Conservation (phyloP, 1,139 yeast genomes). For the Nakaseomyces uthaithaninus region DNA sequence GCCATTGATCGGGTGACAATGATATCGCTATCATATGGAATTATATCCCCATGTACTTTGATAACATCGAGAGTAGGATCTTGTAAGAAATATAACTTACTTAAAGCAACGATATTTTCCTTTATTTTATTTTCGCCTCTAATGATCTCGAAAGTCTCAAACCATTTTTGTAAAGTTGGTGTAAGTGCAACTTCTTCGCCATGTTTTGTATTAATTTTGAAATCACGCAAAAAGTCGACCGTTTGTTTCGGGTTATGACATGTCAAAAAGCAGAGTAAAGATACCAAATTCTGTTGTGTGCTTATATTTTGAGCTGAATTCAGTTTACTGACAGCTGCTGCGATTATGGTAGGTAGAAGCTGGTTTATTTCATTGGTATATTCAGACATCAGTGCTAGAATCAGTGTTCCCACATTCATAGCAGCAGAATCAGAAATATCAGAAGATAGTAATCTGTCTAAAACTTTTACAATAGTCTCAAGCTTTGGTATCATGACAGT, state of each 20-base stretch:
- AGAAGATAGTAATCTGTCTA: conserved; percentile 66
- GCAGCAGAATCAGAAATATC: conserved; percentile 73
- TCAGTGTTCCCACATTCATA: conserved; percentile 60
- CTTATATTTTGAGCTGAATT: conserved; percentile 58
- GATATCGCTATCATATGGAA: conserved; percentile 48
- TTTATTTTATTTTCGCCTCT: conserved; percentile 71
- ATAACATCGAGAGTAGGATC: conserved; percentile 47
- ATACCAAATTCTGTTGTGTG: conserved; percentile 66
- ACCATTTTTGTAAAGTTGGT: conserved; percentile 65
- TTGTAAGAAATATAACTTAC: conserved; percentile 50
- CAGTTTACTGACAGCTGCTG: conserved; percentile 65
- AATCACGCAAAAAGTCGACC: conserved; percentile 48
- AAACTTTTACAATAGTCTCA: conserved; percentile 48
- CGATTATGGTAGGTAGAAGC: conserved; percentile 51
- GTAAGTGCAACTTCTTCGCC: conserved; percentile 36
- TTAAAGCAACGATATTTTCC: conserved; percentile 64
- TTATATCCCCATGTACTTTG: conserved; percentile 67
- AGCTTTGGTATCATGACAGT: conserved; percentile 40
- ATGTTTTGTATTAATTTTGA: conserved; percentile 30
- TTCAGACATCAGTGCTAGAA: conserved; percentile 54
- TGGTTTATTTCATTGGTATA: conserved; percentile 44
- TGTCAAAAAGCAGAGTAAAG: conserved; percentile 69
- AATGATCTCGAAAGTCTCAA: conserved; percentile 69
- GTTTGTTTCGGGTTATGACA: conserved; percentile 53
- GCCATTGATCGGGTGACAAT: conserved; percentile 85